Percentiles rank a stretch among this genome's conserved stretches.
Evolutionary conservation across 2,329 filamentous ascomycete species (phyloP).

Genomic region (Monilinia polystroma): DNA sequence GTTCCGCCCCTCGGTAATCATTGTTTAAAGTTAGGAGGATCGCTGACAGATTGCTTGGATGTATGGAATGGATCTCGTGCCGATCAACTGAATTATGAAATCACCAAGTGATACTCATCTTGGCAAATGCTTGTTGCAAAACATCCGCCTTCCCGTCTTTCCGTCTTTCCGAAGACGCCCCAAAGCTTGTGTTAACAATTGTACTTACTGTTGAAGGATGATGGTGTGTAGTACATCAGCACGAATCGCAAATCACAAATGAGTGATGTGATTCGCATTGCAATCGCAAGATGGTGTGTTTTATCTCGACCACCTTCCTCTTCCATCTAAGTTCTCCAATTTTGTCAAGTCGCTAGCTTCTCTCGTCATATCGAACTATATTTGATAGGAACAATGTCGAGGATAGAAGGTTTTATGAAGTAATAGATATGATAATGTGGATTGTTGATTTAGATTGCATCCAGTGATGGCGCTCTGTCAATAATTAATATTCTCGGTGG

Average conservation of each 20-base stretch:
- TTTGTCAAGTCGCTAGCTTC: neutral
- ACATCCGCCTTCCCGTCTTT: neutral
- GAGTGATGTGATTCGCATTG: neutral
- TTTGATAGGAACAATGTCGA: constrained; percentile 6
- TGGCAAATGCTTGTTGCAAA: constrained; percentile 1
- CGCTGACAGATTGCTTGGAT: neutral
- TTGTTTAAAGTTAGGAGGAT: neutral
- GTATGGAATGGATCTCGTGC: neutral
- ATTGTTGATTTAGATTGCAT: neutral
- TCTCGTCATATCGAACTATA: neutral
- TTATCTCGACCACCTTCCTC: constrained; percentile 4
- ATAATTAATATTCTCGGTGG: neutral
- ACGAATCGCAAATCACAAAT: neutral
- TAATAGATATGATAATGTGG: constrained; percentile 6
- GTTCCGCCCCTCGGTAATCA: neutral
- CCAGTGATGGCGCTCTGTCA: constrained; percentile 2
- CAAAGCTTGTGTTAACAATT: constrained; percentile 14
- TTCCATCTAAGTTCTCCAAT: constrained; percentile 6
- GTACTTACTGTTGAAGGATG: no score
- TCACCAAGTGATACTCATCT: neutral
- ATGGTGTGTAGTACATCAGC: neutral
- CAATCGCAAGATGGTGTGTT: neutral
- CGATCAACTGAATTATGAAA: neutral
- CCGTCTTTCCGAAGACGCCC: neutral
- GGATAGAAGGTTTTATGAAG: neutral